phyloP scores from a whole-genome alignment of 345 rosid species.

The Microthlaspi erraticum region DNA sequence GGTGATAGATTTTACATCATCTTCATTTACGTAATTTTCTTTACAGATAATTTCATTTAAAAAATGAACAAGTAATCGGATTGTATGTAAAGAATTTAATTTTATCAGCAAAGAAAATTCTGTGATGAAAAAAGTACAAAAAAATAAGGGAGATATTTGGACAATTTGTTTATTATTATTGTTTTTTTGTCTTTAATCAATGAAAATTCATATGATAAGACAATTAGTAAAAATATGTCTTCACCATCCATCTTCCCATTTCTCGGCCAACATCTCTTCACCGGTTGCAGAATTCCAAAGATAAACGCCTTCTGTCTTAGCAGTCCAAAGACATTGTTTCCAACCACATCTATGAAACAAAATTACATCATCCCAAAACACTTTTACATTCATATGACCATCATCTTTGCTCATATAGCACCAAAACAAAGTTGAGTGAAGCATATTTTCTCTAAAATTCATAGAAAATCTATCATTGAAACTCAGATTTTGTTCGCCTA shows the following conservation, averaged over 20 bases:
- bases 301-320: constrained; percentile 46
- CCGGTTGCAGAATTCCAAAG: constrained; percentile 29
- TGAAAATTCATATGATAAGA: constrained; percentile 8
- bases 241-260: constrained; percentile 43
- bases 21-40: too few relatives aligned
- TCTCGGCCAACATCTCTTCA: constrained; percentile 13
- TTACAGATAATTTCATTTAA: too few relatives aligned
- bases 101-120: too few relatives aligned
- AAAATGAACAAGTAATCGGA: too few relatives aligned
- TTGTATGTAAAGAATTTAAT: too few relatives aligned
- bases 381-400: constrained; percentile 35
- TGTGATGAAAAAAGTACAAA: background rate
- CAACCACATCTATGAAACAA: constrained; percentile 45
- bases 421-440: constrained; percentile 46
- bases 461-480: constrained; percentile 15
- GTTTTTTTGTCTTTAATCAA: background rate
- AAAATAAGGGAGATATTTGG: background rate
- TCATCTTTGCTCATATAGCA: constrained; percentile 43
- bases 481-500: constrained; percentile 35
- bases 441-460: constrained; percentile 39
- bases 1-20: too few relatives aligned
- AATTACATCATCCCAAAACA: constrained; percentile 42
- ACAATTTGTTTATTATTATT: background rate
- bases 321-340: constrained; percentile 49
- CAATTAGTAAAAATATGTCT: background rate